Percentiles rank a stretch among this genome's conserved stretches.
Conservation (phyloP, 2,329 filamentous ascomycete genomes). For the Gyromitra esculenta region DNA sequence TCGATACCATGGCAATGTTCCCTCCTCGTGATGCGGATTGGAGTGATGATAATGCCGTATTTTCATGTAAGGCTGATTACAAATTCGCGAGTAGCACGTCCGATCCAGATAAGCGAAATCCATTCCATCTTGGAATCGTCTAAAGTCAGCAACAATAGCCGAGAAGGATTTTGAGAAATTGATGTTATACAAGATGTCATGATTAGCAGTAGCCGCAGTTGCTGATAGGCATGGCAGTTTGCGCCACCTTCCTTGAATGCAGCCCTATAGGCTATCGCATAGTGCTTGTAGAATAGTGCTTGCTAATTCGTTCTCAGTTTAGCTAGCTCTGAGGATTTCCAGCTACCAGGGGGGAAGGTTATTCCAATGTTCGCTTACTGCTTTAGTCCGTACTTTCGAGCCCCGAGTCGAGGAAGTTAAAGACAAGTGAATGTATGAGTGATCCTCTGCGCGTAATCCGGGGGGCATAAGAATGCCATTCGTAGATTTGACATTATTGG, state of each 20-base stretch:
- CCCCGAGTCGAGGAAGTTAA: too few species aligned
- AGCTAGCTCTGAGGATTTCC: neutral
- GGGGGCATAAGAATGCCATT: neutral
- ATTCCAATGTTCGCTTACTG: neutral
- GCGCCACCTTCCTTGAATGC: neutral
- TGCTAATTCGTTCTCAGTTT: neutral
- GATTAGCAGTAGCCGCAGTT: constrained; percentile 10
- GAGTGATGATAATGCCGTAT: constrained; percentile 7
- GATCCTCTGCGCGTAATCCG: neutral
- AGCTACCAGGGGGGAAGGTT: neutral
- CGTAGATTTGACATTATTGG: too few species aligned
- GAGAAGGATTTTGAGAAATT: constrained; percentile 2
- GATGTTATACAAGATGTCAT: constrained; percentile 28
- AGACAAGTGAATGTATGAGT: neutral
- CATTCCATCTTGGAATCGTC: neutral
- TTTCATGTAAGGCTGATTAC: constrained; percentile 10
- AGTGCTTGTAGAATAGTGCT: neutral
- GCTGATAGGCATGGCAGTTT: neutral
- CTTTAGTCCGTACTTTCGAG: neutral
- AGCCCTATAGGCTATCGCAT: constrained; percentile 1
- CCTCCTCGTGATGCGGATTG: neutral
- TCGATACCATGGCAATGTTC: neutral
- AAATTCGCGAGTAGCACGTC: too few species aligned
- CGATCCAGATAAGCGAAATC: neutral
- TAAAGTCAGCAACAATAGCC: constrained; percentile 18